Conservation (phyloP, 2,329 filamentous ascomycete species). For the Fusarium hostae region DNA sequence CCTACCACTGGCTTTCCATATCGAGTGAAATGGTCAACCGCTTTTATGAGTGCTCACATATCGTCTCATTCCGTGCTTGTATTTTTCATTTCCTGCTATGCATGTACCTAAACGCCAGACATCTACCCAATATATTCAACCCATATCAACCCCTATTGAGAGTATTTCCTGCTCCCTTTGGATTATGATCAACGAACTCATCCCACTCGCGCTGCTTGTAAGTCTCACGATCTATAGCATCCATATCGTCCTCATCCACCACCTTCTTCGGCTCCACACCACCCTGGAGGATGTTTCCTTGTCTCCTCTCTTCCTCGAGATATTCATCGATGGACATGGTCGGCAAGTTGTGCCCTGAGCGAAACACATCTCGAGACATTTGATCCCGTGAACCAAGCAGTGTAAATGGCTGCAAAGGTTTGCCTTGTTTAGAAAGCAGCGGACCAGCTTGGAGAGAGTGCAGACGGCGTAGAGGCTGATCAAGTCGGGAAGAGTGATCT, state of each 20-base stretch:
- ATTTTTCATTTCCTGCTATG: constrained; percentile 18
- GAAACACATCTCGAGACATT: constrained; percentile 83
- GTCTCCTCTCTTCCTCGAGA: constrained; percentile 85
- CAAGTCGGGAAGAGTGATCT: constrained; percentile 76
- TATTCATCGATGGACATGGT: constrained; percentile 99
- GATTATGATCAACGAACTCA: constrained; percentile 90
- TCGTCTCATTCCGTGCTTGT: constrained; percentile 21
- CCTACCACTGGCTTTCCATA: background rate
- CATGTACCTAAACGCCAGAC: constrained; percentile 21
- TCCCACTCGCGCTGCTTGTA: constrained; percentile 97
- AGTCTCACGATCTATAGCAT: constrained; percentile 88
- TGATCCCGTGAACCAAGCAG: constrained; percentile 81
- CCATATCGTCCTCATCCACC: constrained; percentile 88
- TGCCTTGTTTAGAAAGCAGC: constrained; percentile 80
- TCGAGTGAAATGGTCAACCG: background rate
- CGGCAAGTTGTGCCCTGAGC: constrained; percentile 89
- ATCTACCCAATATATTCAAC: constrained; percentile 1
- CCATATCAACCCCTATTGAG: constrained; percentile 73
- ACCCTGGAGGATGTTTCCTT: constrained; percentile 91
- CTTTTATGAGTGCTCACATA: background rate
- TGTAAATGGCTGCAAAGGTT: constrained; percentile 91
- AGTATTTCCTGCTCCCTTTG: constrained; percentile 84
- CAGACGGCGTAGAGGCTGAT: constrained; percentile 68
- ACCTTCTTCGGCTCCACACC: constrained; percentile 81
- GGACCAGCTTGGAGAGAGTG: constrained; percentile 69